These are phyloP conservation scores for Flammula alnicola DNA, from an alignment of 1,284 basidiomycete genomes.

Conservation along the genomic window DNA sequence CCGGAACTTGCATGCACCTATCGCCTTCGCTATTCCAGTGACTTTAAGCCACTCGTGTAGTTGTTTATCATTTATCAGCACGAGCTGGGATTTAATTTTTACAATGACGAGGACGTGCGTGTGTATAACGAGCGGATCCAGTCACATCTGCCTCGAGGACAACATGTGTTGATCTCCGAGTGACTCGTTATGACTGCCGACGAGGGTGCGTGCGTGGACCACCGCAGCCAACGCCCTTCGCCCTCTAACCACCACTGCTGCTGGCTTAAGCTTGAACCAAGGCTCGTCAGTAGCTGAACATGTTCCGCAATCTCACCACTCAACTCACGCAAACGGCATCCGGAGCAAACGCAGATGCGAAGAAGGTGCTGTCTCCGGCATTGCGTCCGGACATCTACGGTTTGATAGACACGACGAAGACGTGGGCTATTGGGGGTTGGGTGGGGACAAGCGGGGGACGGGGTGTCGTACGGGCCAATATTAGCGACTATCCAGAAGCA, in stretches of 20 bases:
- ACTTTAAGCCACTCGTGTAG: neutral
- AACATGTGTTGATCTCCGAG: constrained; percentile 35
- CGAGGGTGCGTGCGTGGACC: constrained; percentile 9
- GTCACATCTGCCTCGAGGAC: constrained; percentile 36
- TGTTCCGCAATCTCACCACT: constrained; percentile 51
- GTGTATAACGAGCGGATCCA: constrained; percentile 2
- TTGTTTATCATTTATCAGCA: too few relatives aligned
- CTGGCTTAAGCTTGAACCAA: constrained; percentile 10
- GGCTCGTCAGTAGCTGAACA: constrained; percentile 20
- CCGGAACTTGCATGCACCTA: constrained; percentile 7
- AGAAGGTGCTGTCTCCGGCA: constrained; percentile 48
- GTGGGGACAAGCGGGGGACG: constrained; percentile 51
- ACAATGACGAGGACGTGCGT: neutral
- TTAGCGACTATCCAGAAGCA: constrained; percentile 50
- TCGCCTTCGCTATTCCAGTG: neutral
- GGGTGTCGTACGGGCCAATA: constrained; percentile 48
- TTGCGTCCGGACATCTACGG: constrained; percentile 52
- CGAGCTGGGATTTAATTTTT: constrained; percentile 16
- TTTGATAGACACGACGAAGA: constrained; percentile 46
- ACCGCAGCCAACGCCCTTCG: constrained; percentile 4
- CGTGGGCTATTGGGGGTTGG: constrained; percentile 43
- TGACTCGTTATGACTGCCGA: constrained; percentile 21
- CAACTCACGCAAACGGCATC: constrained; percentile 37
- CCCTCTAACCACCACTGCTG: constrained; percentile 15
- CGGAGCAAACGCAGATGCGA: constrained; percentile 36